Evolutionary conservation across 331 rosid genomes (phyloP), one percentile per base, ranked within the genome.

Genomic region (Acacia concinna): DNA sequence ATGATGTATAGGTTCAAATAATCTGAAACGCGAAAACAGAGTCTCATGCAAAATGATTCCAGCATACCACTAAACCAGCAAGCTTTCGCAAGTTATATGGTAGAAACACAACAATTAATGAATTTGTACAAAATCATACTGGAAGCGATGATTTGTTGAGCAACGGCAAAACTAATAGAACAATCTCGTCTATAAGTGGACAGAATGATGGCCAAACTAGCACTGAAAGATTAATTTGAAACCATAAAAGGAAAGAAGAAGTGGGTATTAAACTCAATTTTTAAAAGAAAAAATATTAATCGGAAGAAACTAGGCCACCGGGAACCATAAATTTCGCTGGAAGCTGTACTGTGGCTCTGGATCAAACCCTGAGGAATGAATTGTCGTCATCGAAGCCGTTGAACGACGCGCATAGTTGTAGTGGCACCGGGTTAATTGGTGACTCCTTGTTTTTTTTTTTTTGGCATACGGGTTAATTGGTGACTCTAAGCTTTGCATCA

Each of bases 271-370:
- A 64, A 20, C 49, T 27, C 9, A 66, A 0, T 34, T 34, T 67
- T 21, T 2, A 21, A 21, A 21, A 4, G 25, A 65, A 35, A 34
- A 0, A 52, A 56, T 2, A 54, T 3, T 9, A 17, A 65, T 64
- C 8, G 5, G 6, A 41, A 43, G 14, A 68, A 68, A 43, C 43
- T 13, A 1, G 54, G 23, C 18, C 4, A 25, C 4, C 14, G 13
- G 56, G 21, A 73, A 93, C 97, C 98, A 90, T 96, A 68, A 93
- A 77, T 95, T 95, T 46, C 98, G 94, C 75, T 95, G 97, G 83
- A 95, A 95, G 81, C 99, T 95, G 84, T 95, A 95, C 80, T 98
- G 98, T 32, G 93, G 89, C 87, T 95, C 92, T 4, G 99, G 98
- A 70, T 95, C 99, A 62, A 95, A 90, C 86, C 89, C 94, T n/a